Evolutionary conservation across 2,329 filamentous ascomycete species (phyloP), one percentile per base, ranked within the genome.

Genomic region (Aureobasidium sp.): DNA sequence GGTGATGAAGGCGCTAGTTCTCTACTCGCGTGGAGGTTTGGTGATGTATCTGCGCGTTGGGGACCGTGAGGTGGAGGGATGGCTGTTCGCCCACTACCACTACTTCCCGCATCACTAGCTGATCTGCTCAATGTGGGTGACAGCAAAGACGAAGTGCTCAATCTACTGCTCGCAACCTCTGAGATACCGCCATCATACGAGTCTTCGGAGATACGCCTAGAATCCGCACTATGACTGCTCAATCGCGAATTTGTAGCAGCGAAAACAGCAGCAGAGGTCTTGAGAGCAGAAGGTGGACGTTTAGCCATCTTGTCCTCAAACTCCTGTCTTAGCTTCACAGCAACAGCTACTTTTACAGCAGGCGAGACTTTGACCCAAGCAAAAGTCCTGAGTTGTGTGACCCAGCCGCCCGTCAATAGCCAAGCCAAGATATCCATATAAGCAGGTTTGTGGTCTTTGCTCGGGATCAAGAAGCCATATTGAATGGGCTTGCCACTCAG

Each of bases 371-470:
- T 71, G 50, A 98, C 89, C 84, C 96, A 97, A 16, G 92, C 93
- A 77, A 97, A 98, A 0, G 94, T 96, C 69, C 94, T 93, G 8
- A 99, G 86, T 77, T 98, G 95, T 0, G 93, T 97, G 0, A 98
- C 95, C 93, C 96, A 97, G 20, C 94, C 94, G 54, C 94, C 92
- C 45, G 95, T 90, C 82, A 98, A 90, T 11, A 99, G 87, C 94
- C 95, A 99, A 27, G 94, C 94, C 33, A 99, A 84, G 78, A 98
- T 97, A 40, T 93, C 88, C 78, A 98, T 91, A 77, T 98, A 99
- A 2, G 91, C 90, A 9, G 91, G 90, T 50, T 95, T 92, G 75
- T 98, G 94, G 73, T 93, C 92, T 76, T 95, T 94, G 74, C 90
- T 94, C 0, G 95, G 95, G 51, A 95, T 94, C 70, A 97, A 91